These are phyloP conservation scores for Hippophae rhamnoides DNA, from an alignment of 306 rosid species.

Conservation along the genomic window DNA sequence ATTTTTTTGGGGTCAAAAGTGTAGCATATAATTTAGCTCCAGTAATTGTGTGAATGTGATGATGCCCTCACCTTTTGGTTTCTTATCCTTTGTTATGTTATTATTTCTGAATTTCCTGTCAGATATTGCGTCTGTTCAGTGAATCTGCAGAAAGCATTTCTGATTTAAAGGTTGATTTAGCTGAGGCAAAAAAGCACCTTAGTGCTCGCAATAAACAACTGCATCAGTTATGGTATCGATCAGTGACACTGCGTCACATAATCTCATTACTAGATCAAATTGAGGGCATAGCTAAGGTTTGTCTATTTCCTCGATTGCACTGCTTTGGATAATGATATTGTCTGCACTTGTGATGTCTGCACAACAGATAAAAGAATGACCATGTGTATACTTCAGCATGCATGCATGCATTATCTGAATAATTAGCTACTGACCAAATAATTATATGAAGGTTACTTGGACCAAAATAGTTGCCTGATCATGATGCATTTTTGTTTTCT, in stretches of 20 bases:
- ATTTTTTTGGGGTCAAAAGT: too few species aligned
- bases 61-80: not conserved
- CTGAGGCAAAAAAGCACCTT: slow-evolving; percentile 72
- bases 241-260: slow-evolving; percentile 92
- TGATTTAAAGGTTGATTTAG: slow-evolving; percentile 81
- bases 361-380: too few species aligned
- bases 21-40: not conserved
- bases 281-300: slow-evolving; percentile 94
- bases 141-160: slow-evolving; percentile 77
- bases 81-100: not conserved
- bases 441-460: too few species aligned
- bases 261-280: slow-evolving; percentile 97
- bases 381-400: too few species aligned
- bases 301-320: not conserved
- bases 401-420: too few species aligned
- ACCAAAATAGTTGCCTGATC: too few species aligned
- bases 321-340: too few species aligned
- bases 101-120: slow-evolving; percentile 17
- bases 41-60: not conserved
- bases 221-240: slow-evolving; percentile 99
- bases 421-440: too few species aligned
- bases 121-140: slow-evolving; percentile 94
- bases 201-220: slow-evolving; percentile 93
- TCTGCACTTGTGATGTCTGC: too few species aligned
- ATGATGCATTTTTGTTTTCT: too few species aligned